Percentiles rank a stretch among this genome's conserved stretches.
Evolutionary conservation across 345 rosid genomes (phyloP).

Genomic region (Aquilaria yunnanensis): DNA sequence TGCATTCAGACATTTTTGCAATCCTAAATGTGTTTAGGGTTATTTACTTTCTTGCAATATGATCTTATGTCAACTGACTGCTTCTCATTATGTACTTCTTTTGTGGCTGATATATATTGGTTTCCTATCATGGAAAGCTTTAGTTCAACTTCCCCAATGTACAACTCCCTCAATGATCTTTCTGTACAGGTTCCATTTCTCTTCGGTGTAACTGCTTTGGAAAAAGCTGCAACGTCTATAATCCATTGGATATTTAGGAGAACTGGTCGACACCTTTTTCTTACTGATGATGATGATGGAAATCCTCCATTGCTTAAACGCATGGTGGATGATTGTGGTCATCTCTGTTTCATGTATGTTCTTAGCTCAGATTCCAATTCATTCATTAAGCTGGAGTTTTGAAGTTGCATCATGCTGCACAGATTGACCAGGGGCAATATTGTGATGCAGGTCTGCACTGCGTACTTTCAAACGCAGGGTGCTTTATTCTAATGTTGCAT

Average conservation of each 20-base stretch:
- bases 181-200: slow-evolving; percentile 83
- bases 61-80: too few relatives aligned
- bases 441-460: slow-evolving; percentile 70
- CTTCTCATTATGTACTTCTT: neutral
- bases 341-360: slow-evolving; percentile 58
- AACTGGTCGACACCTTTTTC: slow-evolving; percentile 89
- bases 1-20: too few relatives aligned
- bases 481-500: slow-evolving; percentile 69
- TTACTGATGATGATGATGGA: slow-evolving; percentile 69
- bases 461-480: slow-evolving; percentile 68
- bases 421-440: slow-evolving; percentile 11
- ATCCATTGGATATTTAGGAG: slow-evolving; percentile 86
- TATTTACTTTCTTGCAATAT: too few relatives aligned
- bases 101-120: neutral
- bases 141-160: too few relatives aligned
- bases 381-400: neutral
- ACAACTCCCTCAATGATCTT: too few relatives aligned
- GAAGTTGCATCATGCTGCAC: slow-evolving; percentile 1
- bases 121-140: neutral
- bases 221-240: slow-evolving; percentile 64
- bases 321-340: slow-evolving; percentile 58
- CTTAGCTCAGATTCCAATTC: too few relatives aligned
- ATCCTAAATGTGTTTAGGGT: too few relatives aligned
- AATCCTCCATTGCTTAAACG: slow-evolving; percentile 70
- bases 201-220: slow-evolving; percentile 77